A percentile compares a stretch with the other conserved stretches of the same genome.
Conservation (phyloP, 106 monocot genomes). For the Alisma plantagoaquatica region DNA sequence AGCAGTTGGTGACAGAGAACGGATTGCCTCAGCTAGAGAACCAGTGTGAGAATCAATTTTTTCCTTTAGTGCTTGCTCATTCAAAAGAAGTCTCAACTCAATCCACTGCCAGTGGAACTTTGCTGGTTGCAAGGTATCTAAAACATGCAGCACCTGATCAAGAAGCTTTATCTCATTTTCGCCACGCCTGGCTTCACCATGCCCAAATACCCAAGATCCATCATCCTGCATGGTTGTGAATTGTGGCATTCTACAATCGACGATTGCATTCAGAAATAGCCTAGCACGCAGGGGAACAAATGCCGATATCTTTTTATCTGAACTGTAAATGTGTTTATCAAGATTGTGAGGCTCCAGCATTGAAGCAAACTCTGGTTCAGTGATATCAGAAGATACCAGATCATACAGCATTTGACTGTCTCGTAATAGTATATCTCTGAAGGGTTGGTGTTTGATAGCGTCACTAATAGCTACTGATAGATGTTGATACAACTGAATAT, state of each 20-base stretch:
- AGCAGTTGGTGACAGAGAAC: conserved; percentile 62
- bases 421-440: conserved; percentile 66
- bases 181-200: conserved; percentile 28
- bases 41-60: conserved; percentile 61
- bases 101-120: conserved; percentile 99
- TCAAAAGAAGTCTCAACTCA: conserved; percentile 83
- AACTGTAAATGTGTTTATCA: conserved; percentile 66
- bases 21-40: conserved; percentile 77
- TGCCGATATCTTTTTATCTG: conserved; percentile 60
- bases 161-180: conserved; percentile 63
- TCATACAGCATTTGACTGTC: conserved; percentile 58
- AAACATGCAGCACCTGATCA: conserved; percentile 76
- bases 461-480: conserved; percentile 60
- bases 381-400: conserved; percentile 55
- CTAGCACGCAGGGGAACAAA: conserved; percentile 88
- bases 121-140: conserved; percentile 90
- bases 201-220: conserved; percentile 51
- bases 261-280: conserved; percentile 74
- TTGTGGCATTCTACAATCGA: conserved; percentile 78
- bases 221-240: conserved; percentile 49
- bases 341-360: conserved; percentile 72
- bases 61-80: conserved; percentile 86
- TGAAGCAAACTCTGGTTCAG: conserved; percentile 82
- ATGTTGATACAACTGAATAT: conserved; percentile 57
- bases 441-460: conserved; percentile 75